These are phyloP conservation scores for Alternaria sp. DNA, from an alignment of 2,329 filamentous ascomycete genomes.

Conservation along the genomic window DNA sequence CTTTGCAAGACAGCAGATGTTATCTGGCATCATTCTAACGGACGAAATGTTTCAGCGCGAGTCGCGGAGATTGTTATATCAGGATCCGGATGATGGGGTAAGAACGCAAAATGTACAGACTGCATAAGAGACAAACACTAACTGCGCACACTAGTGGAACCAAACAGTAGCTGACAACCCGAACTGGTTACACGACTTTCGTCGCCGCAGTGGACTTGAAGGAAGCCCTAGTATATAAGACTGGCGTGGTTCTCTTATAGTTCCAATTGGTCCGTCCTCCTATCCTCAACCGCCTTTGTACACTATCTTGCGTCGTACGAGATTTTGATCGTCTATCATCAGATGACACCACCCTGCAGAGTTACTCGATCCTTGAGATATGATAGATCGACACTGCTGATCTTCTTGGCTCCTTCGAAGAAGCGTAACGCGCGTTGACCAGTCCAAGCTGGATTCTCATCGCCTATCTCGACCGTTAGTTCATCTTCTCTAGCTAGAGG, in stretches of 20 bases:
- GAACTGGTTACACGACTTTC: conserved; percentile 16
- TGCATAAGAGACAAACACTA: too few relatives aligned
- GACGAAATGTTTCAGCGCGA: conserved; percentile 60
- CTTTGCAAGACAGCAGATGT: conserved; percentile 52
- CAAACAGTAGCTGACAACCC: conserved; percentile 38
- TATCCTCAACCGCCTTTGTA: background rate
- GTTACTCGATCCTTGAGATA: conserved; percentile 1
- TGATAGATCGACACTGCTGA: background rate
- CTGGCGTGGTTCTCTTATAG: background rate
- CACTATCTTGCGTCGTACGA: background rate
- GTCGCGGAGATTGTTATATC: conserved; percentile 56
- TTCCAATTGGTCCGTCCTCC: background rate
- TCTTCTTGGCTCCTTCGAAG: background rate
- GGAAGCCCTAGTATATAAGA: conserved; percentile 1
- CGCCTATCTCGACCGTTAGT: background rate
- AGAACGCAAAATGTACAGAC: background rate
- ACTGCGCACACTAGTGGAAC: conserved; percentile 48
- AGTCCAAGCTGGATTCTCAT: background rate
- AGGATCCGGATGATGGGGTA: conserved; percentile 52
- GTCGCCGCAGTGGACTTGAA: conserved; percentile 10
- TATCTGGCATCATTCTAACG: conserved; percentile 52
- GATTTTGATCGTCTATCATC: background rate
- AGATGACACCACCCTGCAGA: background rate
- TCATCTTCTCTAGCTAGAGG: background rate
- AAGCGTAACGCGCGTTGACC: background rate